Base-by-base conservation (phyloP, 805 yeast species). In the Suhomyces prunicola region DNA sequence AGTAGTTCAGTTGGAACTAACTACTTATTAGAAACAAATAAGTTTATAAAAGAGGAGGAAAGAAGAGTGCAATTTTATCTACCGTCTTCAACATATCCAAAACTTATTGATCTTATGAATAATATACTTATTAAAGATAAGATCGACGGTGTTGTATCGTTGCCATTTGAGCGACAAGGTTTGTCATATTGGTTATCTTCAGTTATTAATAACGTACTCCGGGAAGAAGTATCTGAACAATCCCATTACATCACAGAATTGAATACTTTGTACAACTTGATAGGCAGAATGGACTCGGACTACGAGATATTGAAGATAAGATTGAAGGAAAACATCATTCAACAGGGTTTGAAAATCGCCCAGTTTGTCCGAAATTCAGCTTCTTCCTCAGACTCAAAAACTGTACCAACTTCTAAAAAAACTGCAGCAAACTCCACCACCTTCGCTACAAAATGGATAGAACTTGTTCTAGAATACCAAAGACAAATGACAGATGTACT, bases 361-460 rank as follows among this genome's bases (percentile, higher is more conserved):
- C 53, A 41, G 2, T 58, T 61, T n/a, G 66, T 72, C n/a, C 60
- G 56, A 40, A 23, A 22, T 47, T 35, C 44, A 4, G 9, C 46
- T 6, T 13, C 29, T 23, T 19, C 46, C 2, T 23, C 46, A 22
- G 31, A 22, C 22, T 24, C 46, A 42, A n/a, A n/a, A 23, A 8
- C 15, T 35, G 44, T 15, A 23, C 27, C 4, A 29, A 4, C 33
- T 13, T 31, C 44, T 24, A 59, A 60, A 46, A 57, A 57, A 50
- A 48, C 56, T 51, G 50, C 60, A 41, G 53, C 63, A 17, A 63
- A 54, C 50, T 69, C 78, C 53, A 67, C 85, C 7, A 70, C 74
- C 48, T 80, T 79, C 58, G 94, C 96, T 0, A 75, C 82, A 2
- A 74, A 76, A 50, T 91, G 96, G 93, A 79, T 88, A 8, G 81